Evolutionary conservation across 2,329 filamentous ascomycete genomes (phyloP).

Genomic region (Paramyrothecium roridum): DNA sequence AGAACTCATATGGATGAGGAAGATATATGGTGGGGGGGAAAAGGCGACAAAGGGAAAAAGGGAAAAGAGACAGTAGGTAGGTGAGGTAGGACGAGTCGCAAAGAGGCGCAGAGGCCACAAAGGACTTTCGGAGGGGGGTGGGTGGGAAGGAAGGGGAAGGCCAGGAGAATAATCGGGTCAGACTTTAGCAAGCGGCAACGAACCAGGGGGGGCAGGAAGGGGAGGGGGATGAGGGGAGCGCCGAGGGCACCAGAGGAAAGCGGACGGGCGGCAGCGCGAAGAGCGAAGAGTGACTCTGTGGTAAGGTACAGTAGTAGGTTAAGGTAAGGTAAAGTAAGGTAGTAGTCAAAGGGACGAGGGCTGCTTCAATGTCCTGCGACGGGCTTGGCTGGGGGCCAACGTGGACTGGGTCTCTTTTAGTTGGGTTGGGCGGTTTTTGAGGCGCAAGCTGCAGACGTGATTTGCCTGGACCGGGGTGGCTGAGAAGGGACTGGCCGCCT

Average conservation of each 20-base stretch:
- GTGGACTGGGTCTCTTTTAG: background rate
- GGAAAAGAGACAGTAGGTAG: conserved; percentile 15
- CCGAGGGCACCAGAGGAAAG: no score
- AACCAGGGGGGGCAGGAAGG: background rate
- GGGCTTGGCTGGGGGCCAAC: background rate
- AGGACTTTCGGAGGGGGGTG: background rate
- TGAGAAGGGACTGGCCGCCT: background rate
- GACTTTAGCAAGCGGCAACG: background rate
- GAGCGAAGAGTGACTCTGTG: background rate
- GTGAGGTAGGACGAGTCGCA: background rate
- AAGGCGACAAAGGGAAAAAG: conserved; percentile 11
- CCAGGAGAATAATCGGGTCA: background rate
- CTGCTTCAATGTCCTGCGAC: background rate
- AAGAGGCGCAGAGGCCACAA: background rate
- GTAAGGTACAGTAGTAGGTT: background rate
- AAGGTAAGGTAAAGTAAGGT: background rate
- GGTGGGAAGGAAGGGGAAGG: background rate
- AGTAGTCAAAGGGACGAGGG: background rate
- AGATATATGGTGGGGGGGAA: conserved; percentile 19
- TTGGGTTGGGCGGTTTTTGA: background rate
- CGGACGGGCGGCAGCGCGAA: background rate
- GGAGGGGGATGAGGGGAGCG: background rate
- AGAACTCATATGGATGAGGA: conserved; percentile 62
- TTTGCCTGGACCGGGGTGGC: background rate
- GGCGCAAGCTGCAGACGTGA: background rate